Percentiles rank a stretch among this genome's conserved stretches.
Conservation (phyloP, 768 basidiomycete species). For the Pleurotus tuoliensis region DNA sequence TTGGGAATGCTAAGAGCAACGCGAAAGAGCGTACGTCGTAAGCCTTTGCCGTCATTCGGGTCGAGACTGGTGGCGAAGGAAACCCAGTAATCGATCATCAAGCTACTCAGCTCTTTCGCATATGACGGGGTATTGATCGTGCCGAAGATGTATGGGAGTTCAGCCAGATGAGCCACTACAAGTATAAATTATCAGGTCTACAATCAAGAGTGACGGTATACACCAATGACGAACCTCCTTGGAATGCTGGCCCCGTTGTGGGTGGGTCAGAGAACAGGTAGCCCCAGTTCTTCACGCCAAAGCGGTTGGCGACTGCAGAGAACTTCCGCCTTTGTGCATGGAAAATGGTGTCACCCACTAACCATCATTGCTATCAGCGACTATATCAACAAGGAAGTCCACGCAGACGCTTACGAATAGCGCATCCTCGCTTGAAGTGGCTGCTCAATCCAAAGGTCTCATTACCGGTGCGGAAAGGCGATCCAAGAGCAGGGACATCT, state of each 20-base stretch:
- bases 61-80: constrained; percentile 40
- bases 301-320: constrained; percentile 27
- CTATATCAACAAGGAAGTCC: neutral
- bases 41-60: constrained; percentile 40
- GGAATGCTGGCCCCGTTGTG: neutral
- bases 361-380: neutral
- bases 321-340: constrained; percentile 29
- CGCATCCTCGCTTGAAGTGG: constrained; percentile 34
- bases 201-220: neutral
- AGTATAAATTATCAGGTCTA: neutral
- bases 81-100: constrained; percentile 43
- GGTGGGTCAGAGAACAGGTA: constrained; percentile 36
- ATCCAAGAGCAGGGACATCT: constrained; percentile 35
- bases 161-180: constrained; percentile 26
- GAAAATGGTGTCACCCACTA: constrained; percentile 31
- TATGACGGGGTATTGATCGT: constrained; percentile 12
- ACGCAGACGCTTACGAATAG: constrained; percentile 16
- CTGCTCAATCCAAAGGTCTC: constrained; percentile 38
- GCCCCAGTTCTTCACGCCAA: constrained; percentile 28
- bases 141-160: constrained; percentile 29
- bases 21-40: constrained; percentile 21
- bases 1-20: no score
- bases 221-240: neutral
- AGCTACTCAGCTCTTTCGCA: constrained; percentile 21
- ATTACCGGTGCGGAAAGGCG: constrained; percentile 41